Evolutionary conservation across 2,329 filamentous ascomycete genomes (phyloP).

Genomic region (Phialemoniopsis sp.): DNA sequence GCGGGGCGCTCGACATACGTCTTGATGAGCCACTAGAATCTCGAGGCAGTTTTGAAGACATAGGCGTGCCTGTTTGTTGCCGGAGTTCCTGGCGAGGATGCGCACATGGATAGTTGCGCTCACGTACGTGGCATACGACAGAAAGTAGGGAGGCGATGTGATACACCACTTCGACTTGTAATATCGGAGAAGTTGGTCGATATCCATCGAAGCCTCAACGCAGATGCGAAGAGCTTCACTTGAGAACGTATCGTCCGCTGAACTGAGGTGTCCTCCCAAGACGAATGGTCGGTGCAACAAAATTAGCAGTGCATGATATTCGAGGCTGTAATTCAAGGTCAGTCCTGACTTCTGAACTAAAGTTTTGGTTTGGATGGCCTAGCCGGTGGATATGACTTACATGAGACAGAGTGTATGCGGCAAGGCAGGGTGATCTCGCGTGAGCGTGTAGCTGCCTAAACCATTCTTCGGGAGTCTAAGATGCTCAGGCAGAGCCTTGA

Average conservation of each 20-base stretch:
- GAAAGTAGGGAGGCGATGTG: slow-evolving; percentile 40
- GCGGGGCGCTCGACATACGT: slow-evolving; percentile 8
- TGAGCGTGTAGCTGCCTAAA: background rate
- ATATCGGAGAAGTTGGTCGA: slow-evolving; percentile 13
- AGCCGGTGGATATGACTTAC: no score
- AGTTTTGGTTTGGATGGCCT: no score
- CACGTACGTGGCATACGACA: slow-evolving; percentile 53
- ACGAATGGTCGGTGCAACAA: slow-evolving; percentile 38
- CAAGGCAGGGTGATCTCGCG: background rate
- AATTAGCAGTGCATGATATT: slow-evolving; percentile 35
- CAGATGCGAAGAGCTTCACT: slow-evolving; percentile 3
- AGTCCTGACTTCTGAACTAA: no score
- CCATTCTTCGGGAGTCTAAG: background rate
- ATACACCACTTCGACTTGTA: slow-evolving; percentile 18
- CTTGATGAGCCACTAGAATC: slow-evolving; percentile 42
- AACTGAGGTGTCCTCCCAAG: slow-evolving; percentile 9
- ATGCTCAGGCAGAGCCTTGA: background rate
- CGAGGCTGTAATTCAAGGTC: slow-evolving; percentile 5
- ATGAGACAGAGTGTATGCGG: background rate
- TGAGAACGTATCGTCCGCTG: background rate
- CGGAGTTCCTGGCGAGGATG: slow-evolving; percentile 39
- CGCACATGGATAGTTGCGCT: slow-evolving; percentile 47
- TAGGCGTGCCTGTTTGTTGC: slow-evolving; percentile 30
- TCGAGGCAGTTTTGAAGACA: slow-evolving; percentile 37
- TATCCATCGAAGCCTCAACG: slow-evolving; percentile 25